Percentiles rank a stretch among this genome's conserved stretches.
These are phyloP conservation scores for Nicotiana obtusifolia DNA, from an alignment of 257 asterid genomes.

Conservation along the genomic window DNA sequence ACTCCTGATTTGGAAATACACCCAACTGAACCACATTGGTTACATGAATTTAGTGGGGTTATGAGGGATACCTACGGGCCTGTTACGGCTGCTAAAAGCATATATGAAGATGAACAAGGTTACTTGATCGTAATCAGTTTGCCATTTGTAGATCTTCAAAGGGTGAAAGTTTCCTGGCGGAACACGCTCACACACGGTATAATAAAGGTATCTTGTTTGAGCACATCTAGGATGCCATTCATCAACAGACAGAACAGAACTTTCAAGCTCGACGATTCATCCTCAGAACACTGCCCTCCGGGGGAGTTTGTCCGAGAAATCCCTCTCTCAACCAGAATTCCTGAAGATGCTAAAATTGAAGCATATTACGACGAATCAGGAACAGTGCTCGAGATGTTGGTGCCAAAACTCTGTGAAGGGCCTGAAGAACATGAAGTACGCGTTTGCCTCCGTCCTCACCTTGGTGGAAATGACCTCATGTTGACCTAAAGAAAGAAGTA, in stretches of 20 bases:
- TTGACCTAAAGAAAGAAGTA: constrained; percentile 35
- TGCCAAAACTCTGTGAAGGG: constrained; percentile 70
- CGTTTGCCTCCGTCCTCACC: constrained; percentile 82
- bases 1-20: constrained; percentile 52
- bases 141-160: constrained; percentile 80
- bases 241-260: constrained; percentile 75
- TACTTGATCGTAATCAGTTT: constrained; percentile 63
- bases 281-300: constrained; percentile 84
- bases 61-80: constrained; percentile 69
- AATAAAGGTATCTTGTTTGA: constrained; percentile 66
- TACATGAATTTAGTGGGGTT: constrained; percentile 63
- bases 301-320: constrained; percentile 92
- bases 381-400: constrained; percentile 73
- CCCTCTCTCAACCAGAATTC: constrained; percentile 75
- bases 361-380: constrained; percentile 83
- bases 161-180: constrained; percentile 92
- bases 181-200: constrained; percentile 72
- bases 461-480: constrained; percentile 59
- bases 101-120: constrained; percentile 73
- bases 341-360: constrained; percentile 84
- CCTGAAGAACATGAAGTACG: constrained; percentile 93
- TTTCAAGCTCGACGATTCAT: constrained; percentile 62
- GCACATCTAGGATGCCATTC: constrained; percentile 61
- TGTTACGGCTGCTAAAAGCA: constrained; percentile 75
- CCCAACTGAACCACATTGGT: constrained; percentile 60